Conservation (phyloP, 179 eudicot species). For the Carnegiea gigantea region DNA sequence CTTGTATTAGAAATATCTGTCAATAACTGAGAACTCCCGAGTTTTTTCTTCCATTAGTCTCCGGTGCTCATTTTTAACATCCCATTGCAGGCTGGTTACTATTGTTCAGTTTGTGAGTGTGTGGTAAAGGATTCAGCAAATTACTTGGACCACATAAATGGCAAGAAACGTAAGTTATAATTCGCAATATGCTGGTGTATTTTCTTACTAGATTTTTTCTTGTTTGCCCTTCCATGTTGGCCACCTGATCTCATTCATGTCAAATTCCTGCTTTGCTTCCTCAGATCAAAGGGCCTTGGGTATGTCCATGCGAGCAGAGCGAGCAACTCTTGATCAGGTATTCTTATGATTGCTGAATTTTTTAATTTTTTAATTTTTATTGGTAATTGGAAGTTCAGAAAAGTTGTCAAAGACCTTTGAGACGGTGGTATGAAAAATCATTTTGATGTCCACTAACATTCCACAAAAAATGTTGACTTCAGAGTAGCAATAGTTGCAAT, state of each 20-base stretch:
- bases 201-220: background rate
- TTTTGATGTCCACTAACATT: background rate
- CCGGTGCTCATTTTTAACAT: background rate
- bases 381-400: background rate
- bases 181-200: constrained; percentile 2
- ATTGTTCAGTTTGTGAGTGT: constrained; percentile 95
- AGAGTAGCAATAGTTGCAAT: background rate
- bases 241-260: background rate
- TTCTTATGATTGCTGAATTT: background rate
- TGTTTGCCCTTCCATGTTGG: constrained; percentile 4
- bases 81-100: constrained; percentile 89
- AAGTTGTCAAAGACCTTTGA: background rate
- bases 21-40: background rate
- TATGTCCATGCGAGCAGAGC: constrained; percentile 95
- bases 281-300: constrained; percentile 99
- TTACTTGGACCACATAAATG: constrained; percentile 97
- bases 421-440: background rate
- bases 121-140: constrained; percentile 97
- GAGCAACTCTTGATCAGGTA: constrained; percentile 94
- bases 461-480: background rate
- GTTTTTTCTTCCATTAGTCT: background rate
- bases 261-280: constrained; percentile 18
- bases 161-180: constrained; percentile 83
- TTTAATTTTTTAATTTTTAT: background rate
- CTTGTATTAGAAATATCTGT: background rate